These are phyloP conservation scores for Cutaneotrichosporon sp. DNA, from an alignment of 1,284 basidiomycete species.

Conservation along the genomic window DNA sequence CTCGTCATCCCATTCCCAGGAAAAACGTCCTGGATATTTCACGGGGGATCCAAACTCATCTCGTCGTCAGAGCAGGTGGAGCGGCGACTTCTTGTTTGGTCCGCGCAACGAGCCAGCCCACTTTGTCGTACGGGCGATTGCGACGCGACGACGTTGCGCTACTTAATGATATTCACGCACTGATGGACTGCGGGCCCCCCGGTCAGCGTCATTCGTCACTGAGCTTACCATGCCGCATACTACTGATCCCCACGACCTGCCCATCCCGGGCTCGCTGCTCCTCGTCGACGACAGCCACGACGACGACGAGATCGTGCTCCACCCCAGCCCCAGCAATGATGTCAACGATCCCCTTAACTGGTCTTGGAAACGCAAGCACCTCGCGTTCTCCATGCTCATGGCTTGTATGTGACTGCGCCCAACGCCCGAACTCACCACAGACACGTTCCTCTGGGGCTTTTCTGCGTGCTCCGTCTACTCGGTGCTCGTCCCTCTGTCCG, in stretches of 20 bases:
- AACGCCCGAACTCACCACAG: conserved; percentile 5
- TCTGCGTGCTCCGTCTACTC: conserved; percentile 18
- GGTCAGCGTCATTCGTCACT: no score
- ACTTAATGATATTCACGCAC: not conserved
- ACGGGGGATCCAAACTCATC: no score
- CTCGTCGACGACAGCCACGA: conserved; percentile 10
- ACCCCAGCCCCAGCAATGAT: conserved; percentile 19
- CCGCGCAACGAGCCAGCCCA: no score
- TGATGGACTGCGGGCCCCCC: no score
- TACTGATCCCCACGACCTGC: conserved; percentile 1
- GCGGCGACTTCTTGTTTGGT: no score
- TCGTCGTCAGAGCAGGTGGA: no score
- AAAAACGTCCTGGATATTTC: no score
- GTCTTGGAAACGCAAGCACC: conserved; percentile 18
- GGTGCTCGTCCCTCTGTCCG: conserved; percentile 20
- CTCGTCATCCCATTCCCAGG: no score
- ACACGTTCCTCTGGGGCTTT: conserved; percentile 13
- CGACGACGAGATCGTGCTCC: conserved; percentile 12
- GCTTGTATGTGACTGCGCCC: conserved; percentile 6
- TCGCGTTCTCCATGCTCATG: conserved; percentile 16
- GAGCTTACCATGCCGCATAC: not conserved
- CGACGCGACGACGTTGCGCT: no score
- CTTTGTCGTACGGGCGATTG: no score
- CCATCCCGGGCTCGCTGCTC: conserved; percentile 18
- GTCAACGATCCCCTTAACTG: conserved; percentile 24